phyloP scores from a whole-genome alignment of 148 eudicot species.

The Rhododendron vialii region DNA sequence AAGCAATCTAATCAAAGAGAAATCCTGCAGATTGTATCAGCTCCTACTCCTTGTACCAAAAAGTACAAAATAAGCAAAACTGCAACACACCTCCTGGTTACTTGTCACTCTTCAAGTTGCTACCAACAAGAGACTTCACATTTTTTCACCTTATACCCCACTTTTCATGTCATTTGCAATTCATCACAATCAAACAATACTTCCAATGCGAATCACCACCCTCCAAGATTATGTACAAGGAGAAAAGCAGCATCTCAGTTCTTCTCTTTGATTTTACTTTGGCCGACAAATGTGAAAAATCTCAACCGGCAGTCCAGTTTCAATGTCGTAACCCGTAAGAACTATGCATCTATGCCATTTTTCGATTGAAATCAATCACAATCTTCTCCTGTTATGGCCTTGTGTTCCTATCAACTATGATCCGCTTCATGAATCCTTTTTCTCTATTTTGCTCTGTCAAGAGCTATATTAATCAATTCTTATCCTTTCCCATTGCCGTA shows the following conservation, averaged over 20 bases:
- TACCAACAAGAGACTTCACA: slow-evolving; percentile 1
- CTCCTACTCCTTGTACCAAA: not conserved
- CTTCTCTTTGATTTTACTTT: not conserved
- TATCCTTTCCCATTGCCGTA: not conserved
- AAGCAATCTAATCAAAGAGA: not conserved
- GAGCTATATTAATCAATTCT: not conserved
- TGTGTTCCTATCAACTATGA: not conserved
- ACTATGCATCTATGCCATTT: not conserved
- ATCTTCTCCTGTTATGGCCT: not conserved
- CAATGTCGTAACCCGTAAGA: not conserved
- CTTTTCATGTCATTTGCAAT: not conserved
- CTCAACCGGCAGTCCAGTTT: not conserved
- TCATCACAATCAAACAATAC: not conserved
- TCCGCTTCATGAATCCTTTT: not conserved
- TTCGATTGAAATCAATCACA: not conserved
- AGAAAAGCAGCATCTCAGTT: not conserved
- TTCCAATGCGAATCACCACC: not conserved
- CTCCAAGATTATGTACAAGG: not conserved
- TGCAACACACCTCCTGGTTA: not conserved
- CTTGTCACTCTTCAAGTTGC: not conserved
- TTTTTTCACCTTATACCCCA: not conserved
- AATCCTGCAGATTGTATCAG: not conserved
- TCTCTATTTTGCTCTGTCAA: not conserved
- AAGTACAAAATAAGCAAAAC: not conserved
- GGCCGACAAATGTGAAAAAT: not conserved